phyloP scores from a whole-genome alignment of 1,284 basidiomycete genomes.

The Cutaneotrichosporon dermatis region DNA sequence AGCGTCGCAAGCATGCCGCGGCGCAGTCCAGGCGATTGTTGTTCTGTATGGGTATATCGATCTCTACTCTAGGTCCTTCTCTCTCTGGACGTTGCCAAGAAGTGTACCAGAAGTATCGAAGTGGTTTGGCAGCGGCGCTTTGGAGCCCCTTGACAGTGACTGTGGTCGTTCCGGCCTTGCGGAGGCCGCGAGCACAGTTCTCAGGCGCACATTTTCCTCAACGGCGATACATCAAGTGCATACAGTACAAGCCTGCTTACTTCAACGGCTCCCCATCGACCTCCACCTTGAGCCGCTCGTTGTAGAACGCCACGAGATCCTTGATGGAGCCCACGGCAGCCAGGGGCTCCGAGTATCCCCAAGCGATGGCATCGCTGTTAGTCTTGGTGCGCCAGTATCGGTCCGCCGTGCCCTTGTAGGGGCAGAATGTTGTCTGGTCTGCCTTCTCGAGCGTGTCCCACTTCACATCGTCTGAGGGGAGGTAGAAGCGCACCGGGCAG shows the following conservation, averaged over 20 bases:
- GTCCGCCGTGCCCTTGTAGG: conserved; percentile 13
- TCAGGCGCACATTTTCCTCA: too few relatives aligned
- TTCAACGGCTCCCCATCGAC: conserved; percentile 8
- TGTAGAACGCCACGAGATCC: conserved; percentile 9
- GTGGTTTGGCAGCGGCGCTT: too few relatives aligned
- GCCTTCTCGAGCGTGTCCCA: conserved; percentile 4
- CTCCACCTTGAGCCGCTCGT: conserved; percentile 5
- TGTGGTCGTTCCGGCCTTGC: too few relatives aligned
- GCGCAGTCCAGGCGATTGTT: too few relatives aligned
- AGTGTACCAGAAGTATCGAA: too few relatives aligned
- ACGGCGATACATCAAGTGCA: too few relatives aligned
- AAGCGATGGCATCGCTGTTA: conserved; percentile 4
- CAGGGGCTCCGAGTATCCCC: conserved; percentile 4
- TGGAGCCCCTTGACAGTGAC: too few relatives aligned
- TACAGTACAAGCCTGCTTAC: neutral
- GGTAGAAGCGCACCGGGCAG: conserved; percentile 12
- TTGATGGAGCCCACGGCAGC: conserved; percentile 1
- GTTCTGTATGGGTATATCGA: too few relatives aligned
- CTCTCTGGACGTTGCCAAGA: too few relatives aligned
- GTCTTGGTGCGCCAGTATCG: conserved; percentile 10
- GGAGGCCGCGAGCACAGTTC: too few relatives aligned
- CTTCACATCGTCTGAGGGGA: neutral
- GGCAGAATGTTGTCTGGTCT: conserved; percentile 3
- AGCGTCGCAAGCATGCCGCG: too few relatives aligned
- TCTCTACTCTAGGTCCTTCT: too few relatives aligned